Conservation (phyloP, 2,329 filamentous ascomycete genomes). For the Geoglossum cookeanum region DNA sequence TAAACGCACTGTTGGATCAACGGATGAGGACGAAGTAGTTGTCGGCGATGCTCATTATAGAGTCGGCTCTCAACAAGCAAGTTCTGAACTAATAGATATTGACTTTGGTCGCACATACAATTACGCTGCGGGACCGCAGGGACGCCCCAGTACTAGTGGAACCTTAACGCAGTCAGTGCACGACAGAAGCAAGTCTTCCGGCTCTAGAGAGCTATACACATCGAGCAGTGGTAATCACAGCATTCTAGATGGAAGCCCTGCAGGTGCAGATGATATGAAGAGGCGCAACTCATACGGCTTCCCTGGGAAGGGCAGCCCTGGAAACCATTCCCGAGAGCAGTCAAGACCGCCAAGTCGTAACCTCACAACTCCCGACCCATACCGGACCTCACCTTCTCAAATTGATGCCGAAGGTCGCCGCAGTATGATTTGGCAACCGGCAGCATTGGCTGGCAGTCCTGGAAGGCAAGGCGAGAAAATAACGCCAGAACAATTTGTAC, state of each 20-base stretch:
- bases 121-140: background rate
- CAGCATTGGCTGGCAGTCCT: conserved; percentile 25
- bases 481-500: conserved; percentile 66
- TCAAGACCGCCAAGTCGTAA: conserved; percentile 25
- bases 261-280: conserved; percentile 4
- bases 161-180: conserved; percentile 25
- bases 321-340: conserved; percentile 16
- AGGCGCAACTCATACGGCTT: conserved; percentile 17
- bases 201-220: background rate
- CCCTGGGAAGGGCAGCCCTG: conserved; percentile 1
- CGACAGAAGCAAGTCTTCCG: conserved; percentile 9
- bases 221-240: conserved; percentile 4
- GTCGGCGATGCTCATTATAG: conserved; percentile 28
- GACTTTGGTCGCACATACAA: conserved; percentile 63
- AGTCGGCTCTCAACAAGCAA: background rate
- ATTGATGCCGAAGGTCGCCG: conserved; percentile 34
- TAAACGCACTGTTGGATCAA: conserved; percentile 53
- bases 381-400: conserved; percentile 27
- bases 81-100: conserved; percentile 42
- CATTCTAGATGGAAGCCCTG: conserved; percentile 6
- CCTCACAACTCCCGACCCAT: conserved; percentile 16
- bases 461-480: conserved; percentile 31
- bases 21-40: conserved; percentile 25
- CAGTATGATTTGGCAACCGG: conserved; percentile 64
- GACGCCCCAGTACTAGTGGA: conserved; percentile 35